Evolutionary conservation across 2,329 filamentous ascomycete genomes (phyloP), one percentile per base, ranked within the genome.

Genomic region (Aspergillus versicolor): DNA sequence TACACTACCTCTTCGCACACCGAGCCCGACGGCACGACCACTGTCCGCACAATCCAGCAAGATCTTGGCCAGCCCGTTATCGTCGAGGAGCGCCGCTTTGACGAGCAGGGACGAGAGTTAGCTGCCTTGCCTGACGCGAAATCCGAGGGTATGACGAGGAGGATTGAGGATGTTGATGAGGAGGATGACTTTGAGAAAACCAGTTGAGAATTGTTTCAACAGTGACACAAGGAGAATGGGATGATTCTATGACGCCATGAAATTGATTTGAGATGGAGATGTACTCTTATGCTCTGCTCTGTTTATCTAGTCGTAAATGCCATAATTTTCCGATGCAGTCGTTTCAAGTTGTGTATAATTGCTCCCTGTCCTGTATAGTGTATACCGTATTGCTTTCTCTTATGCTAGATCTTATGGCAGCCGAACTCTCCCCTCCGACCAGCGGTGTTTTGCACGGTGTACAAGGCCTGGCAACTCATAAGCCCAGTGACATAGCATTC

Each of bases 401-500:
- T 21, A 24, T 9, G 17, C 8, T 46, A 9, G 12, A 2, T 5
- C 12, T 57, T 41, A 54, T 12, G 45, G 45, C n/a, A 57, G 30
- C 8, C 63, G 65, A 21, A 77, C 67, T 27, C 70, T 66, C 11
- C 74, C 66, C 48, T 71, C 63, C 2, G 54, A 62, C 64, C 67
- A 70, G n/a, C 68, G 63, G 22, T 50, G 56, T 11, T 63, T 63
- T 2, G 63, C 54, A 37, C 62, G 62, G 15, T 72, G 66, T 49
- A 67, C 63, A 32, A 68, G 58, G 0, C 13, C 56, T 0, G 77
- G 75, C 45, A 77, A 49, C 56, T 74, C 73, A 65, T 92, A 89
- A 0, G 85, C 84, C 75, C 83, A 88, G 73, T 93, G 86, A 71
- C 91, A 95, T 3, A 90, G 71, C 80, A 96, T 84, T 0, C 93